phyloP scores from a whole-genome alignment of 306 rosid species.

The Vicia faba region DNA sequence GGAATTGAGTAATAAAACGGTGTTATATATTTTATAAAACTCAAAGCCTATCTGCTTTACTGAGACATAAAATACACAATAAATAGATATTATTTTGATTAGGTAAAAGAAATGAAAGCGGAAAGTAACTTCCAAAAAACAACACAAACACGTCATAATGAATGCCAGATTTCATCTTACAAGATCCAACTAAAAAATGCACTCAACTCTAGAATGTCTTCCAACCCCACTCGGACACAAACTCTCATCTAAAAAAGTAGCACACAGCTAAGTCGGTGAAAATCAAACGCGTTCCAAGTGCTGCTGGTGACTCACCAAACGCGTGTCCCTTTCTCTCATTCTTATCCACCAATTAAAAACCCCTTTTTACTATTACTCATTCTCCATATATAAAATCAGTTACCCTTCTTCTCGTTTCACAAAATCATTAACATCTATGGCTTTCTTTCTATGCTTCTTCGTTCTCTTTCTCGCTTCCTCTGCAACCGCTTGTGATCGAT shows the following conservation, averaged over 20 bases:
- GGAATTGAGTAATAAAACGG: no score
- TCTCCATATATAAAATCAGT: slow-evolving; percentile 33
- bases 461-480: slow-evolving; percentile 56
- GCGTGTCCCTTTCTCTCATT: slow-evolving; percentile 46
- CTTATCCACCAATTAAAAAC: slow-evolving; percentile 15
- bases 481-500: slow-evolving; percentile 72
- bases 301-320: background rate
- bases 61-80: no score
- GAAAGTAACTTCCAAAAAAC: slow-evolving; percentile 29
- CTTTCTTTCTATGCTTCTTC: slow-evolving; percentile 44
- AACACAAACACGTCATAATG: slow-evolving; percentile 23
- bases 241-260: background rate
- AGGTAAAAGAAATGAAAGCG: slow-evolving; percentile 3
- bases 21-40: no score
- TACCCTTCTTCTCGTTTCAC: background rate
- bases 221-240: background rate
- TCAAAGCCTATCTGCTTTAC: no score
- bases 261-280: slow-evolving; percentile 42
- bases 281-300: slow-evolving; percentile 35
- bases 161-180: background rate
- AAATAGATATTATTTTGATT: background rate
- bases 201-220: background rate
- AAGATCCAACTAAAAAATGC: background rate
- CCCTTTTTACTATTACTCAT: background rate
- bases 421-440: slow-evolving; percentile 33